phyloP scores from a whole-genome alignment of 2,329 filamentous ascomycete genomes.

The Diaporthe eres region DNA sequence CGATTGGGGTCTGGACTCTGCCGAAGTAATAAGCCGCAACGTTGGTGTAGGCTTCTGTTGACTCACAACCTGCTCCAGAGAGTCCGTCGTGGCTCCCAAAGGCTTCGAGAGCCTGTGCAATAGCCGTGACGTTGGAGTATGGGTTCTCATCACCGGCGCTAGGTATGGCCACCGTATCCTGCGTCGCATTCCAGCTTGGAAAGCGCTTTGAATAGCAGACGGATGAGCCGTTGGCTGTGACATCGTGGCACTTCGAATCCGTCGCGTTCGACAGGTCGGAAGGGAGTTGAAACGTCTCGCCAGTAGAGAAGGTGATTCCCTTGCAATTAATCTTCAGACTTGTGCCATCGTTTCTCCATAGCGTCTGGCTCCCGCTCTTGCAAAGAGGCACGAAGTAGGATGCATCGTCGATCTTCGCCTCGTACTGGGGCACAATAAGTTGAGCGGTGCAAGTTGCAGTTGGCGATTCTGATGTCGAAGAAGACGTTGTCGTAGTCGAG shows the following conservation, averaged over 20 bases:
- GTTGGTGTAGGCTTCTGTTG: neutral
- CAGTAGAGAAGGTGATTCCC: slow-evolving; percentile 1
- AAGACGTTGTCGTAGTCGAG: neutral
- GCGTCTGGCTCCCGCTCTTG: slow-evolving; percentile 1
- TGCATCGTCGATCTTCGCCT: slow-evolving; percentile 10
- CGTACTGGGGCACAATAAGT: slow-evolving; percentile 14
- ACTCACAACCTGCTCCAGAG: neutral
- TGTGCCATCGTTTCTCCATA: slow-evolving; percentile 13
- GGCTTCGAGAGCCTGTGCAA: slow-evolving; percentile 1
- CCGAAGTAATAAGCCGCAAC: slow-evolving; percentile 28
- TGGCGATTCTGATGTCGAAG: neutral
- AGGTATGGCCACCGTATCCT: neutral
- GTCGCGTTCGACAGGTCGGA: neutral
- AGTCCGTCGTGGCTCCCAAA: neutral
- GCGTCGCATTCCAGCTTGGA: slow-evolving; percentile 1
- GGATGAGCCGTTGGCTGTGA: neutral
- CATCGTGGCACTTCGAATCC: neutral
- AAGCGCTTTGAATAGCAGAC: neutral
- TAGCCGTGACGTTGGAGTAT: slow-evolving; percentile 5
- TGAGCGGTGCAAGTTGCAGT: slow-evolving; percentile 1
- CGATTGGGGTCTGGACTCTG: neutral
- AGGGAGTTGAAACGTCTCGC: neutral
- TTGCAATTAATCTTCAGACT: slow-evolving; percentile 14
- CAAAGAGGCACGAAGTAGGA: slow-evolving; percentile 28
- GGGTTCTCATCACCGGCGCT: neutral